A percentile compares a stretch with the other conserved stretches of the same genome.
Evolutionary conservation across 768 basidiomycete species (phyloP).

Genomic region (Daedaleopsis nitida): DNA sequence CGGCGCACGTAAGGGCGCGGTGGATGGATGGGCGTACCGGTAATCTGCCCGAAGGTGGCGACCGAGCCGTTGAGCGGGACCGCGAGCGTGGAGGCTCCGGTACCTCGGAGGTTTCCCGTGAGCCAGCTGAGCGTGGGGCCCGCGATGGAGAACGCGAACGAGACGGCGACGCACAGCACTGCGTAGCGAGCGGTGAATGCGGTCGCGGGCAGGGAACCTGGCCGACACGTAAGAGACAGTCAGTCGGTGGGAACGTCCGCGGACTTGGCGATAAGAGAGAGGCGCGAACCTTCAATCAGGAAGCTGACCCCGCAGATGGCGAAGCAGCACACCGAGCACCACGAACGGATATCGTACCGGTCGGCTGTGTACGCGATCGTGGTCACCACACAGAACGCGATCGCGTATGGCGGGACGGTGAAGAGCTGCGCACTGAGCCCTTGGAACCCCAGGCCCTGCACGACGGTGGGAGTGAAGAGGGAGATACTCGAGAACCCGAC

Average conservation of each 20-base stretch:
- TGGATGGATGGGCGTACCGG: constrained; percentile 22
- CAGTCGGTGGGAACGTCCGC: not conserved
- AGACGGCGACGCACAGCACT: constrained; percentile 34
- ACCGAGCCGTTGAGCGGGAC: constrained; percentile 37
- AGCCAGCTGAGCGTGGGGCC: constrained; percentile 40
- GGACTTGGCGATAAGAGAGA: not conserved
- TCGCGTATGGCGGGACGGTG: constrained; percentile 53
- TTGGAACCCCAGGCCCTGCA: constrained; percentile 59
- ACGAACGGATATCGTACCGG: constrained; percentile 21
- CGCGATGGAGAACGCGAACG: constrained; percentile 36
- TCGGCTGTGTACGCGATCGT: constrained; percentile 23
- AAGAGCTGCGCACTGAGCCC: constrained; percentile 58
- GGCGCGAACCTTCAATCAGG: constrained; percentile 22
- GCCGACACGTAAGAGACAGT: not conserved
- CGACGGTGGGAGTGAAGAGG: constrained; percentile 75
- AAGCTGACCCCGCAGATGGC: constrained; percentile 21
- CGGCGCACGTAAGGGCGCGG: not conserved
- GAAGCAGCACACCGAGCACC: constrained; percentile 16
- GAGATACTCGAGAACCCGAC: constrained; percentile 42
- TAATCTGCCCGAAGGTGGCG: constrained; percentile 39
- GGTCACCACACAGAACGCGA: constrained; percentile 31
- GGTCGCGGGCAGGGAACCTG: constrained; percentile 24
- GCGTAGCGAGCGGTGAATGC: constrained; percentile 36
- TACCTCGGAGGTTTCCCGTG: constrained; percentile 35
- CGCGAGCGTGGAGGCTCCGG: constrained; percentile 34